Conservation (phyloP, 1,139 yeast species). For the Geotrichum aggregatum region DNA sequence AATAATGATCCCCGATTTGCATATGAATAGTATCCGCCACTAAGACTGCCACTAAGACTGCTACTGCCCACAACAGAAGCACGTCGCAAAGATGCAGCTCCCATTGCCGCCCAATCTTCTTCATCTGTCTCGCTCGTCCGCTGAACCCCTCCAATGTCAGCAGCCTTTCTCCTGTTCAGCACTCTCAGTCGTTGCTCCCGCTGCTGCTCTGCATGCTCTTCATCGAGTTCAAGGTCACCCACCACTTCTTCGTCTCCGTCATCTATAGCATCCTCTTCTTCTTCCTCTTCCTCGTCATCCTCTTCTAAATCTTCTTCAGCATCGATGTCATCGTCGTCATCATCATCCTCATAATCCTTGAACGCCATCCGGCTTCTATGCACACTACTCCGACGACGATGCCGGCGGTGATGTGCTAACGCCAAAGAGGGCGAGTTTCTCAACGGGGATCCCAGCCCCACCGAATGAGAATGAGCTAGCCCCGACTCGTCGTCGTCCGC, state of each 20-base stretch:
- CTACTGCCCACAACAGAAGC: slow-evolving; percentile 11
- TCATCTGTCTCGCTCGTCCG: slow-evolving; percentile 64
- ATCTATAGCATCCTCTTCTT: slow-evolving; percentile 12
- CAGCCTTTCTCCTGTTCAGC: slow-evolving; percentile 36
- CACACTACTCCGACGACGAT: slow-evolving; percentile 20
- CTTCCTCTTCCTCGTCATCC: slow-evolving; percentile 11
- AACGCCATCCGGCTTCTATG: slow-evolving; percentile 20
- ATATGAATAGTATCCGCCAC: too few species aligned
- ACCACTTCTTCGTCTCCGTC: slow-evolving; percentile 20
- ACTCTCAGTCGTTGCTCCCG: slow-evolving; percentile 5
- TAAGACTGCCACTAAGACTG: background rate
- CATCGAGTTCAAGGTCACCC: slow-evolving; percentile 20
- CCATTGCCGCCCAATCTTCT: slow-evolving; percentile 91
- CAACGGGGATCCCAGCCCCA: background rate
- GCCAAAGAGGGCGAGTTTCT: slow-evolving; percentile 10
- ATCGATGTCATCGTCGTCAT: slow-evolving; percentile 18
- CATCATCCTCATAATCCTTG: slow-evolving; percentile 18
- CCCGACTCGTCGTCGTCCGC: slow-evolving; percentile 17
- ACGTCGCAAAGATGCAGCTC: slow-evolving; percentile 51
- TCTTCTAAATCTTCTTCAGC: slow-evolving; percentile 18
- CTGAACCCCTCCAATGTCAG: slow-evolving; percentile 50
- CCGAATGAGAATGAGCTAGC: slow-evolving; percentile 4
- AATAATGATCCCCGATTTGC: too few species aligned
- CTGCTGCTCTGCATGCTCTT: background rate
- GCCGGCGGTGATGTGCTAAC: slow-evolving; percentile 12